A percentile compares a stretch with the other conserved stretches of the same genome.
Evolutionary conservation across 2,329 filamentous ascomycete species (phyloP).

Genomic region (Cladophialophora exuberans): DNA sequence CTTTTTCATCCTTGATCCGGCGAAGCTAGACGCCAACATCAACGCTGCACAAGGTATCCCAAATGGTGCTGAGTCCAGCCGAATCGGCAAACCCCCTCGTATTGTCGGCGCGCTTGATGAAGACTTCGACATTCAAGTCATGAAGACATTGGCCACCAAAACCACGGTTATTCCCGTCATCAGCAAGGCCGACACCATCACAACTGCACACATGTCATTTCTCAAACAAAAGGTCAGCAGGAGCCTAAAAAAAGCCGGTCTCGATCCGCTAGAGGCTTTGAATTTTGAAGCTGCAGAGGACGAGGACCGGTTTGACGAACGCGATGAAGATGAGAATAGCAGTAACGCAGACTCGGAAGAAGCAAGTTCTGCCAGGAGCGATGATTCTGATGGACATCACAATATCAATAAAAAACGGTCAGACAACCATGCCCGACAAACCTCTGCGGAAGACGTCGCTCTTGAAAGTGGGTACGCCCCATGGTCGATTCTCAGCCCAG

Average conservation of each 20-base stretch:
- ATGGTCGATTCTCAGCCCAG: constrained; percentile 90
- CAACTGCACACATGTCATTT: constrained; percentile 88
- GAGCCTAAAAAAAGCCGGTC: constrained; percentile 78
- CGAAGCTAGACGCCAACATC: constrained; percentile 81
- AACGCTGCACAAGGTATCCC: constrained; percentile 60
- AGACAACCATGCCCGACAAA: constrained; percentile 36
- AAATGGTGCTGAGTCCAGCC: constrained; percentile 57
- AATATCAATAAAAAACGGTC: constrained; percentile 24
- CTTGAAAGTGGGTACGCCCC: constrained; percentile 64
- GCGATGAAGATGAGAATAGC: constrained; percentile 47
- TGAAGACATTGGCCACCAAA: constrained; percentile 86
- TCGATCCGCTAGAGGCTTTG: constrained; percentile 86
- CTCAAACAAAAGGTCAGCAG: constrained; percentile 91
- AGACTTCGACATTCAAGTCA: constrained; percentile 85
- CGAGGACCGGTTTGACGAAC: constrained; percentile 58
- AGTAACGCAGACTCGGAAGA: constrained; percentile 37
- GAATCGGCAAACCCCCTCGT: constrained; percentile 41
- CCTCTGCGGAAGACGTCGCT: constrained; percentile 35
- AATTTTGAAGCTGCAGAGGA: constrained; percentile 83
- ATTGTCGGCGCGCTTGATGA: constrained; percentile 76
- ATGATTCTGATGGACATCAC: constrained; percentile 28
- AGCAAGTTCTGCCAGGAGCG: constrained; percentile 33
- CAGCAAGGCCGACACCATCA: constrained; percentile 95
- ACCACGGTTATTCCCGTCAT: constrained; percentile 95
- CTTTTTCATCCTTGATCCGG: constrained; percentile 87